Evolutionary conservation across 2,329 filamentous ascomycete genomes (phyloP).

Genomic region (Botryotinia convoluta): DNA sequence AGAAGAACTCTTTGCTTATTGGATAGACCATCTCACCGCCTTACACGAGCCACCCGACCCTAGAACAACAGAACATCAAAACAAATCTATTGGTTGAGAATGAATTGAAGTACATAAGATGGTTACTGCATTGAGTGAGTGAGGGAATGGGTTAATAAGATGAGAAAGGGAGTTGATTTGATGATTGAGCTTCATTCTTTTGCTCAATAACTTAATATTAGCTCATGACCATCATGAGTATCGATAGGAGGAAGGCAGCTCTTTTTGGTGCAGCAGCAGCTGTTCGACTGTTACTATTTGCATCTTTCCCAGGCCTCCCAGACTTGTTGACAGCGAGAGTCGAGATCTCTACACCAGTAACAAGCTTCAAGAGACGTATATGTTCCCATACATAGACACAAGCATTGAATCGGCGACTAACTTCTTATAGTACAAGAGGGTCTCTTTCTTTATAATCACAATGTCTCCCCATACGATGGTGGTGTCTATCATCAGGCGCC

Average conservation of each 20-base stretch:
- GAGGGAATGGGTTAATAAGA: too few species aligned
- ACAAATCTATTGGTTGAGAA: slow-evolving; percentile 14
- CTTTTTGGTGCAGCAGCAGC: slow-evolving; percentile 75
- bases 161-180: neutral
- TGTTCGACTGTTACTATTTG: slow-evolving; percentile 76
- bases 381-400: slow-evolving; percentile 35
- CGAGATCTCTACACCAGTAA: slow-evolving; percentile 94
- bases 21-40: slow-evolving; percentile 22
- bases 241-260: slow-evolving; percentile 58
- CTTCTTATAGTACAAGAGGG: slow-evolving; percentile 78
- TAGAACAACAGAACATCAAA: slow-evolving; percentile 7
- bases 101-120: neutral
- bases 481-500: slow-evolving; percentile 82
- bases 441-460: slow-evolving; percentile 91
- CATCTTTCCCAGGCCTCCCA: slow-evolving; percentile 77
- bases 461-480: slow-evolving; percentile 95
- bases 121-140: neutral
- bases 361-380: slow-evolving; percentile 93
- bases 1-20: slow-evolving; percentile 15
- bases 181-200: slow-evolving; percentile 27
- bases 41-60: neutral
- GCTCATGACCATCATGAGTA: slow-evolving; percentile 43
- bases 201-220: slow-evolving; percentile 18
- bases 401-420: slow-evolving; percentile 19
- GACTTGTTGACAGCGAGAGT: slow-evolving; percentile 85